Conservation (phyloP, 768 basidiomycete genomes). For the Pholiota conissans region DNA sequence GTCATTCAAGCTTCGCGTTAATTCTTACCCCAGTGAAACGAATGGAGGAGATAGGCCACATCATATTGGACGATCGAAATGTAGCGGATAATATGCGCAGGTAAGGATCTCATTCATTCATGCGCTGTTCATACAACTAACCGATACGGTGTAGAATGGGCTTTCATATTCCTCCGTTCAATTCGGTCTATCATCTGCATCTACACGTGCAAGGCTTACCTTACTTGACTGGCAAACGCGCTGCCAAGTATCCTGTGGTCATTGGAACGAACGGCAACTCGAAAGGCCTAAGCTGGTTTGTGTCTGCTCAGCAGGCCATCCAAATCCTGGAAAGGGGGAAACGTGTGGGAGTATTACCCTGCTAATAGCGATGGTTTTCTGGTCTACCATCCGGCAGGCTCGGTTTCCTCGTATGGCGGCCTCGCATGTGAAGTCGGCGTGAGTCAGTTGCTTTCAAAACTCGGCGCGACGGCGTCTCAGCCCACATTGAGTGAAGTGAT, state of each 20-base stretch:
- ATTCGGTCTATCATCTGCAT: slow-evolving; percentile 71
- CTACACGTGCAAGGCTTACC: slow-evolving; percentile 73
- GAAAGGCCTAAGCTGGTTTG: slow-evolving; percentile 79
- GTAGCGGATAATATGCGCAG: slow-evolving; percentile 43
- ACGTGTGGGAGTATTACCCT: slow-evolving; percentile 50
- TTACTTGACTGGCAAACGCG: slow-evolving; percentile 41
- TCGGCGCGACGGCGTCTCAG: not conserved
- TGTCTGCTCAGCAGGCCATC: slow-evolving; percentile 58
- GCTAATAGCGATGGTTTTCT: slow-evolving; percentile 25
- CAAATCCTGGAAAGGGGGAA: slow-evolving; percentile 57
- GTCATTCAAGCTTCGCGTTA: not conserved
- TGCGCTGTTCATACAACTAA: slow-evolving; percentile 9
- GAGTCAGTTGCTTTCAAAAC: not conserved
- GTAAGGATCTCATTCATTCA: slow-evolving; percentile 29
- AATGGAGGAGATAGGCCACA: slow-evolving; percentile 46
- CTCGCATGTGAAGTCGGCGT: slow-evolving; percentile 5
- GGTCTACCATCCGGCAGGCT: slow-evolving; percentile 1
- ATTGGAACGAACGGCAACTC: slow-evolving; percentile 36
- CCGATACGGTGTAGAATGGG: slow-evolving; percentile 54
- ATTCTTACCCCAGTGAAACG: slow-evolving; percentile 25
- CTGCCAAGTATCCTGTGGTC: slow-evolving; percentile 50
- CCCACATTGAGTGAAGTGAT: slow-evolving; percentile 3
- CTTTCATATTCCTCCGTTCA: slow-evolving; percentile 82
- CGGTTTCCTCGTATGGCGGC: slow-evolving; percentile 5
- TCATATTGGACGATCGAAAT: slow-evolving; percentile 47